Evolutionary conservation across 2,329 filamentous ascomycete genomes (phyloP).

Genomic region (Calonectria pseudoreteaudii): DNA sequence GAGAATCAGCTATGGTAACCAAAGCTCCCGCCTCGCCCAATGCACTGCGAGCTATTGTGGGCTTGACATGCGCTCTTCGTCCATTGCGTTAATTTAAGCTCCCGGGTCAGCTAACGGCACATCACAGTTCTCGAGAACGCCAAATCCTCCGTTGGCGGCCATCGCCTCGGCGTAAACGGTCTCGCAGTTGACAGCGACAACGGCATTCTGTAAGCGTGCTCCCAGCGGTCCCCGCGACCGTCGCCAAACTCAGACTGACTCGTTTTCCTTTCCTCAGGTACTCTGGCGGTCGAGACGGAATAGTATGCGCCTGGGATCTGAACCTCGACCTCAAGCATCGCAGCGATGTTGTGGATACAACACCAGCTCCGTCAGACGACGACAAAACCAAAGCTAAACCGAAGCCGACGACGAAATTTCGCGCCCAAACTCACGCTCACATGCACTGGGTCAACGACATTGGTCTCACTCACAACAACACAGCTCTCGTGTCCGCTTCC

Average conservation of each 20-base stretch:
- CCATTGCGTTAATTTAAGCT: neutral
- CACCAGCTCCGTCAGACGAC: constrained; percentile 45
- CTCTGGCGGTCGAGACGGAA: constrained; percentile 93
- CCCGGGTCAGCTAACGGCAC: constrained; percentile 12
- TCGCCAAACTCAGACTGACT: constrained; percentile 28
- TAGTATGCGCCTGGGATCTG: constrained; percentile 95
- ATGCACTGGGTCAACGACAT: constrained; percentile 98
- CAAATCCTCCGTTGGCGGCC: constrained; percentile 76
- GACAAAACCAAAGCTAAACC: constrained; percentile 51
- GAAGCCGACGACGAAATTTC: constrained; percentile 67
- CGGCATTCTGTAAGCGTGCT: constrained; percentile 80
- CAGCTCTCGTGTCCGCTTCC: constrained; percentile 86
- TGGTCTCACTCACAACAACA: constrained; percentile 80
- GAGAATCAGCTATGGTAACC: constrained; percentile 76
- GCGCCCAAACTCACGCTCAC: constrained; percentile 77
- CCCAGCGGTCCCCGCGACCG: constrained; percentile 10
- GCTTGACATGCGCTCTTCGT: neutral
- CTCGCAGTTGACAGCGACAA: constrained; percentile 86
- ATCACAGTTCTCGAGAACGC: constrained; percentile 69
- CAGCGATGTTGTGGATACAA: constrained; percentile 43
- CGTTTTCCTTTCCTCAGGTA: constrained; percentile 69
- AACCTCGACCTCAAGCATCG: constrained; percentile 71
- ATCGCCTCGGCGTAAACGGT: constrained; percentile 94
- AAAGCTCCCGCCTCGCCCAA: constrained; percentile 26
- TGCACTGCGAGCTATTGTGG: neutral